Evolutionary conservation across 257 asterid genomes (phyloP).

Genomic region (Pogostemon cablin): DNA sequence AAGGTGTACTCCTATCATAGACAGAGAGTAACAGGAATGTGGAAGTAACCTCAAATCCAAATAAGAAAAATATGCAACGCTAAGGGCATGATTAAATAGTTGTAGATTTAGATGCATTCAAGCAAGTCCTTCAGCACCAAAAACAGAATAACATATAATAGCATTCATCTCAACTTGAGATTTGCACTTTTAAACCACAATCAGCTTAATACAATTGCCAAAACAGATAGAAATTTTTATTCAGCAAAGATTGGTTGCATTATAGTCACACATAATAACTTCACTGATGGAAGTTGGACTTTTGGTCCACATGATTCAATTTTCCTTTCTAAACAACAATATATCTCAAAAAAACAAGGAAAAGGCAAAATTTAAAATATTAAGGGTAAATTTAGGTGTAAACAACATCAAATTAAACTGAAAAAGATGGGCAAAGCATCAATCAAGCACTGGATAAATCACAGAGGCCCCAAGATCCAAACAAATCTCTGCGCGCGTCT

Average conservation of each 20-base stretch:
- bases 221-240: background rate
- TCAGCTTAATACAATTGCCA: background rate
- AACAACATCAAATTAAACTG: background rate
- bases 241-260: background rate
- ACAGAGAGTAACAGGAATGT: background rate
- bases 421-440: background rate
- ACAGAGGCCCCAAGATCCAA: conserved; percentile 39
- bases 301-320: background rate
- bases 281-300: background rate
- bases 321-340: background rate
- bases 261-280: background rate
- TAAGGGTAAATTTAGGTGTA: background rate
- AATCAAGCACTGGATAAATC: conserved; percentile 5
- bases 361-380: background rate
- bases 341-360: conserved; percentile 3
- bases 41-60: background rate
- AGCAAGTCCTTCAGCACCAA: background rate
- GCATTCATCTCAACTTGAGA: background rate
- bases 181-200: background rate
- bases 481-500: conserved; percentile 5
- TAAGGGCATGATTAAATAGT: background rate
- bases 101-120: background rate
- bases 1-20: background rate
- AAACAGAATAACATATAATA: conserved; percentile 9
- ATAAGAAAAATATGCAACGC: background rate